Evolutionary conservation across 2,329 filamentous ascomycete genomes (phyloP).

Genomic region (Trichoderma simmonsii): DNA sequence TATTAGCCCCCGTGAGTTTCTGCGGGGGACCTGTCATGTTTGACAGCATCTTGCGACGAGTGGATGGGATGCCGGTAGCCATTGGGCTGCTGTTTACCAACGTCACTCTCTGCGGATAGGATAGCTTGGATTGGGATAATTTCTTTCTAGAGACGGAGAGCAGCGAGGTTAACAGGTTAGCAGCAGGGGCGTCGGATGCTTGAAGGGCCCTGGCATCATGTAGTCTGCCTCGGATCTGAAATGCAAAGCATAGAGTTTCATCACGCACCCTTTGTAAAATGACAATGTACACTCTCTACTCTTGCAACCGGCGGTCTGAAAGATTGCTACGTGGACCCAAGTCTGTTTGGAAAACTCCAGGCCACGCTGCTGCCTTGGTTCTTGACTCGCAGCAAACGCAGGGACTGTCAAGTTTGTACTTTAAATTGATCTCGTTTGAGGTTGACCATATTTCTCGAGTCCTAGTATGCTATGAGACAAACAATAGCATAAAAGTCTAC

Average conservation of each 20-base stretch:
- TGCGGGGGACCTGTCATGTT: constrained; percentile 21
- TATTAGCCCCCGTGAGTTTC: constrained; percentile 7
- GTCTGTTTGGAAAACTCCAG: not conserved
- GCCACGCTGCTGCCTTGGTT: not conserved
- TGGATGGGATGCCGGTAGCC: constrained; percentile 16
- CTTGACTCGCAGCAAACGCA: not conserved
- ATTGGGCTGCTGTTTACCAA: not conserved
- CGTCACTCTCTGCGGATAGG: not conserved
- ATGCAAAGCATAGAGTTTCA: not conserved
- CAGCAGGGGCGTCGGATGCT: not conserved
- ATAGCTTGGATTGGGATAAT: not conserved
- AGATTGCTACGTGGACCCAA: not conserved
- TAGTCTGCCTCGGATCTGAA: not conserved
- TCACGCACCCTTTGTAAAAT: not conserved
- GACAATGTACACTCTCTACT: not conserved
- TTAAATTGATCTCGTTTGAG: not conserved
- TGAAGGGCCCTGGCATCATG: not conserved
- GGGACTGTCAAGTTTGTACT: not conserved
- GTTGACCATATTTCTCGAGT: not conserved
- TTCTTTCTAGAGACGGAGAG: not conserved
- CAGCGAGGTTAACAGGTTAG: not conserved
- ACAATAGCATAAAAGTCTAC: not conserved
- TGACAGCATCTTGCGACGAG: constrained; percentile 17
- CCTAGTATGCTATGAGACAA: not conserved
- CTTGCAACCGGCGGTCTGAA: not conserved